Base-by-base conservation (phyloP, 148 eudicot species). In the Nepenthes gracilis region DNA sequence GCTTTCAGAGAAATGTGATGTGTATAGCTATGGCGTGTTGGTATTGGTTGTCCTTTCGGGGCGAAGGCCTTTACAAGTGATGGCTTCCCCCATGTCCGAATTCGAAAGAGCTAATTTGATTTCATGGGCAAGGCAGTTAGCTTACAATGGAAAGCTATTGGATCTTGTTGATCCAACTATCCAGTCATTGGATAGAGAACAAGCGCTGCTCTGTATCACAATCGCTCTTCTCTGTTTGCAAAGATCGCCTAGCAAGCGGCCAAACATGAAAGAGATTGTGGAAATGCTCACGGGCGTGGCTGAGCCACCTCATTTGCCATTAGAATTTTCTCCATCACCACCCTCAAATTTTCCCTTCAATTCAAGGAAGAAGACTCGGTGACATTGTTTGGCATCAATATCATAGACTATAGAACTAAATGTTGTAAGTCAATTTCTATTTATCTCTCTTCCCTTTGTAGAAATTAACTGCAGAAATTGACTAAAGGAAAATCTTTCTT, bases 251-350 rank as follows among this genome's bases (percentile, higher is more conserved):
- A 37, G 71, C 33, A 92, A 82, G 63, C 77, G 98, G 14, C 98
- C 98, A 1, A 67, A 78, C 35, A 85, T 92, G 88, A 86, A 72
- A 57, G 96, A 88, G 62, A 76, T 92, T 63, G 88, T 88, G 6
- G 90, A 71, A 43, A 92, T 92, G 98, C 81, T 92, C 13, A 72
- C 68, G 0, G 94, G 98, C 5, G 86, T 75, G 74, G 72, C 82
- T 0, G 94, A 88, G 57, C 82, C 90, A 14, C 98, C 96, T 15
- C 83, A 82, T 64, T 76, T 92, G 81, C 98, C 98, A 0, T 83
- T 92, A 49, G 98, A 92, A 61, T 92, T 92, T 64, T 92, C 98
- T 1, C 98, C 98, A 12, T 92, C 98, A 12, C 98, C 98, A 15
- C 98, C 98, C 1, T 76, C 83, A 1, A 82, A 73, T 72, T 87